Percentiles rank a stretch among this genome's conserved stretches.
Evolutionary conservation across 257 asterid genomes (phyloP).

Genomic region (Jacaranda mimosifolia): DNA sequence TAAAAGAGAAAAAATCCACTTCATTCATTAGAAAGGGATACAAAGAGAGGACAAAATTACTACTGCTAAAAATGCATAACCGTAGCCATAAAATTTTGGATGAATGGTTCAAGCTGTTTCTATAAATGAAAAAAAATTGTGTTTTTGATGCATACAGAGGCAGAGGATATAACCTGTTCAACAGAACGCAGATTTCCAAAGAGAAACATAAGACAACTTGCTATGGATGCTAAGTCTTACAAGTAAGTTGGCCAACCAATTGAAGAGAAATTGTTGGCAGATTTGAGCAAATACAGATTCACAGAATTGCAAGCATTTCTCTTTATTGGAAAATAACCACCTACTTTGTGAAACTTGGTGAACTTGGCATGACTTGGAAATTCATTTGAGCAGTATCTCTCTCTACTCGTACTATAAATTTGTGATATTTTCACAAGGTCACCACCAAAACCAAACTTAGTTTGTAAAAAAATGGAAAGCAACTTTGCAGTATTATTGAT

Average conservation of each 20-base stretch:
- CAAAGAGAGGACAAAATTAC: too few species aligned
- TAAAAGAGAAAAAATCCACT: too few species aligned
- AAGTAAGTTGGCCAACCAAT: slow-evolving; percentile 54
- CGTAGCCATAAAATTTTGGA: too few species aligned
- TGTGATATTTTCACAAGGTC: not conserved
- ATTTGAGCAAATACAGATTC: slow-evolving; percentile 15
- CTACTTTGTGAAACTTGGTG: slow-evolving; percentile 56
- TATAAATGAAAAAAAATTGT: too few species aligned
- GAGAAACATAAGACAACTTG: too few species aligned
- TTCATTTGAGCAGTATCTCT: slow-evolving; percentile 18
- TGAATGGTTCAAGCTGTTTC: too few species aligned
- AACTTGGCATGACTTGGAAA: slow-evolving; percentile 58
- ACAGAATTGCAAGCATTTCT: slow-evolving; percentile 22
- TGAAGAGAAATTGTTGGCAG: slow-evolving; percentile 28
- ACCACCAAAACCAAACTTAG: not conserved
- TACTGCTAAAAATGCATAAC: too few species aligned
- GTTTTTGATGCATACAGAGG: not conserved
- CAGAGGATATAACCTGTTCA: not conserved
- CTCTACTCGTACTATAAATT: slow-evolving; percentile 43
- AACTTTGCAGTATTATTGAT: slow-evolving; percentile 24
- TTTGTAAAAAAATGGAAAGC: slow-evolving; percentile 34
- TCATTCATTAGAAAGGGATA: too few species aligned
- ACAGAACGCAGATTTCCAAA: not conserved
- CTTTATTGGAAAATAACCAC: slow-evolving; percentile 36
- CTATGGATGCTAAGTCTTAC: slow-evolving; percentile 9